Evolutionary conservation across 805 yeast species (phyloP).

Genomic region (Myxozyma mucilagina): DNA sequence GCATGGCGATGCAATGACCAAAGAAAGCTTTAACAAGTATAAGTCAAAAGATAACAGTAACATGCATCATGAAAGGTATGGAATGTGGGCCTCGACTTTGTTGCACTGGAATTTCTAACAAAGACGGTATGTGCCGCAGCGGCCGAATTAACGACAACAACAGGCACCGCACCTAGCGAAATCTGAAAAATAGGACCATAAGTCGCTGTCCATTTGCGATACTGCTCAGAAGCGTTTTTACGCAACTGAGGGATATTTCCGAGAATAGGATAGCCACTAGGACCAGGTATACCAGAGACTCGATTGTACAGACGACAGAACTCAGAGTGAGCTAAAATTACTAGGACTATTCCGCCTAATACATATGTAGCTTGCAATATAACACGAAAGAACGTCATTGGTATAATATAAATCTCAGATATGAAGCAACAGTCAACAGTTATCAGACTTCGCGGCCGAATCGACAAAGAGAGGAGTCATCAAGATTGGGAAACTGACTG

Average conservation of each 20-base stretch:
- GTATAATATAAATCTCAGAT: too few relatives aligned
- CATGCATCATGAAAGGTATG: conserved; percentile 65
- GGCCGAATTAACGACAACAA: conserved; percentile 68
- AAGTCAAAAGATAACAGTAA: not conserved
- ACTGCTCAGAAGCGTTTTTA: conserved; percentile 30
- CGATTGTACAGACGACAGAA: conserved; percentile 8
- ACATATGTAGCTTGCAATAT: too few relatives aligned
- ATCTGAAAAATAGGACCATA: conserved; percentile 57
- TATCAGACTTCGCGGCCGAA: too few relatives aligned
- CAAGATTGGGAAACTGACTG: too few relatives aligned
- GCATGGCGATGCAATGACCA: not conserved
- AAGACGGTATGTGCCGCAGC: conserved; percentile 56
- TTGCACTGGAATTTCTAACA: conserved; percentile 52
- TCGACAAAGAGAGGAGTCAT: too few relatives aligned
- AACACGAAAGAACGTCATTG: too few relatives aligned
- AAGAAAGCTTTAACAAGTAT: not conserved
- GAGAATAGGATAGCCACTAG: conserved; percentile 28
- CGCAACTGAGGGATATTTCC: conserved; percentile 33
- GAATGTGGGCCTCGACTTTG: conserved; percentile 65
- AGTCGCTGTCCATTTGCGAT: conserved; percentile 39
- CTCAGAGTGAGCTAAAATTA: not conserved
- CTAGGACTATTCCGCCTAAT: not conserved
- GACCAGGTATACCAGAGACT: conserved; percentile 30
- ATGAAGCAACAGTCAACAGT: too few relatives aligned
- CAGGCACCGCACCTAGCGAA: conserved; percentile 56